Base-by-base conservation (phyloP, 2,329 filamentous ascomycete genomes). In the Grosmannia clavigera region DNA sequence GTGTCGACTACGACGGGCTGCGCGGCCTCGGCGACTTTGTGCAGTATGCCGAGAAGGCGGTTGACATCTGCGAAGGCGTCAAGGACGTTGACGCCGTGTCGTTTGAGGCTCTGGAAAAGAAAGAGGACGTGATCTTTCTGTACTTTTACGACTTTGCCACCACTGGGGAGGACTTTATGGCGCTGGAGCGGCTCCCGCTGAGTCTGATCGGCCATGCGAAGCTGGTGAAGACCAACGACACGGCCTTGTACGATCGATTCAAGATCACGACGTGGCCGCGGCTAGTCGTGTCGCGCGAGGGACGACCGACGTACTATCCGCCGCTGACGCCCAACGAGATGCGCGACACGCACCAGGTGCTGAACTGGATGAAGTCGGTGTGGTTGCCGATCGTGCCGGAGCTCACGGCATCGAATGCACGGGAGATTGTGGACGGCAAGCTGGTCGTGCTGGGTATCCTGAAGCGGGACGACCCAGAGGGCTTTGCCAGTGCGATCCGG, bases 61-160 rank as follows among this genome's bases (percentile, higher is more conserved):
- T 94, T 50, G 87, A 91, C 58, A 79, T 90, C 60, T 84, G 85
- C 11, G 78, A 81, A 55, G 90, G 90, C 52, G 84, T 99, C 33
- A 82, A 83, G 61, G 87, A 97, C 67, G 88, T 99, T 12, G 84
- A 92, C 68, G 85, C 86, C 11, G 81, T 79, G 29, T 78, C 81
- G 4, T 91, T 99, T 69, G 85, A 88, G 70, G 85, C 85, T 63
- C 77, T 99, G 67, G 92, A 99, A 72, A 82, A 94, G 76, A 92
- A 88, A 64, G 90, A 97, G 67, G 92, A 97, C 62, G 94, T 99
- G 63, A 87, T 97, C 59, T 99, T 99, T 72, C 76, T 96, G 65
- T 99, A 97, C 76, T 95, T 97, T 73, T 99, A 96, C 73, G 94
- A 99, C 70, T 86, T 95, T 66, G 94, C 94, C 14, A 96, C 92